Conservation (phyloP, 768 basidiomycete genomes). For the Amanita brunnescens region DNA sequence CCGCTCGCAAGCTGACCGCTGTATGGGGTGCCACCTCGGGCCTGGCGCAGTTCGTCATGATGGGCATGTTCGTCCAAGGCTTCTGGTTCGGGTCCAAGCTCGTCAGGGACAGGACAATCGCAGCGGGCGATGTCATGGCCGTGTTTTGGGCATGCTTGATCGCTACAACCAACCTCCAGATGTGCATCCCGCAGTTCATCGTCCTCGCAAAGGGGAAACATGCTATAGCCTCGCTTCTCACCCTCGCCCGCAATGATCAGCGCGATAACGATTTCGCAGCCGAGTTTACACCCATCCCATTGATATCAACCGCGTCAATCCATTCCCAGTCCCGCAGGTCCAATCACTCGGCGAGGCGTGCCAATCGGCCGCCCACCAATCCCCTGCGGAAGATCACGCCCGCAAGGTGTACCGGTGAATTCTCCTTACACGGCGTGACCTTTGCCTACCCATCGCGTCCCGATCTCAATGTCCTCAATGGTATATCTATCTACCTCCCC, state of each 20-base stretch:
- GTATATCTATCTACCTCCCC: constrained; percentile 58
- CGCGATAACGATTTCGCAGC: constrained; percentile 15
- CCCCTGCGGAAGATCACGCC: constrained; percentile 61
- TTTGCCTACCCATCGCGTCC: constrained; percentile 84
- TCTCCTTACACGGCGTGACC: constrained; percentile 60
- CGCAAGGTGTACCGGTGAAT: constrained; percentile 56
- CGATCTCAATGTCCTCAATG: constrained; percentile 54
- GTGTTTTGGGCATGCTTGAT: constrained; percentile 98
- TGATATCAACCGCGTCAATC: constrained; percentile 19
- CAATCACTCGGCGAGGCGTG: constrained; percentile 34
- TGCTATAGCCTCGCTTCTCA: constrained; percentile 61
- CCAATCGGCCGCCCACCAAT: constrained; percentile 6
- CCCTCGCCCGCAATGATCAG: constrained; percentile 41
- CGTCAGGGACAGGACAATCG: constrained; percentile 65
- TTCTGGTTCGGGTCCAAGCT: constrained; percentile 95
- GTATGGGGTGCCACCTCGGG: constrained; percentile 74
- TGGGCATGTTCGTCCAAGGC: constrained; percentile 92
- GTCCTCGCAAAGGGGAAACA: constrained; percentile 75
- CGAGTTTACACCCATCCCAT: constrained; percentile 4
- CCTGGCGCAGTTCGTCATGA: constrained; percentile 70
- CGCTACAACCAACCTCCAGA: constrained; percentile 80
- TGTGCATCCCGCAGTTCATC: constrained; percentile 78
- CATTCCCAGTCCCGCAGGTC: constrained; percentile 38
- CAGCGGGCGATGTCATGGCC: constrained; percentile 81
- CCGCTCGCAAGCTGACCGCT: constrained; percentile 45